phyloP scores from a whole-genome alignment of 2,329 filamentous ascomycete genomes.

The Plenodomus lindquistii region DNA sequence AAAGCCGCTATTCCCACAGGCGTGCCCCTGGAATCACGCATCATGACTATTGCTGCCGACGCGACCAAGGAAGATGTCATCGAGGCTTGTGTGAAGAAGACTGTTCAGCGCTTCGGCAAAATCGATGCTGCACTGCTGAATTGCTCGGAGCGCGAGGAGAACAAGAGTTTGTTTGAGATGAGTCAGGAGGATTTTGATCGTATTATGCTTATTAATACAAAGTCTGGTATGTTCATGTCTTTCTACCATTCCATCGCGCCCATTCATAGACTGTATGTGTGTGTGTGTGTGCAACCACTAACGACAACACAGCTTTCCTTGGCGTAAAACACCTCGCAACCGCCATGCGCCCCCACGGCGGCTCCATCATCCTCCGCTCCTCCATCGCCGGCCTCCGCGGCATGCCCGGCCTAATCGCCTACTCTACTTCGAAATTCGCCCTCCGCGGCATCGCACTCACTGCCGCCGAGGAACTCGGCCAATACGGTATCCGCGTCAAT shows the following conservation, averaged over 20 bases:
- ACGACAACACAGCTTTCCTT: conserved; percentile 35
- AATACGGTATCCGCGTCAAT: conserved; percentile 46
- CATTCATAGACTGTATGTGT: conserved; percentile 5
- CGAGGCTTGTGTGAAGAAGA: conserved; percentile 25
- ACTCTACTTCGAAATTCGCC: conserved; percentile 46
- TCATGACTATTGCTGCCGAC: conserved; percentile 41
- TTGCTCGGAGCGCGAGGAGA: conserved; percentile 28
- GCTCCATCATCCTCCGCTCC: conserved; percentile 47
- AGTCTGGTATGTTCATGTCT: conserved; percentile 35
- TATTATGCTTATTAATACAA: conserved; percentile 45
- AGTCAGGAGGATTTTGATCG: conserved; percentile 41
- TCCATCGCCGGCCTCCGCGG: conserved; percentile 46
- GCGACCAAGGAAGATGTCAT: conserved; percentile 41
- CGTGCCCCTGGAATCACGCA: conserved; percentile 25
- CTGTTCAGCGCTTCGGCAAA: conserved; percentile 29
- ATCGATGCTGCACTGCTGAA: conserved; percentile 36
- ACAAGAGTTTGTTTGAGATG: conserved; percentile 43
- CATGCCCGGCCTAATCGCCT: conserved; percentile 42
- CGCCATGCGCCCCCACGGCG: conserved; percentile 40
- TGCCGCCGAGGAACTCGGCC: conserved; percentile 45
- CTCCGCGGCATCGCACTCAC: conserved; percentile 45
- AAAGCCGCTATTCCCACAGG: conserved; percentile 31
- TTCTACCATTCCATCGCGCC: background rate
- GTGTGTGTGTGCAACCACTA: too few species aligned
- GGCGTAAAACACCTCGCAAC: conserved; percentile 42